Base-by-base conservation (phyloP, 2,329 filamentous ascomycete species). In the Dothiorella sarmentorum region DNA sequence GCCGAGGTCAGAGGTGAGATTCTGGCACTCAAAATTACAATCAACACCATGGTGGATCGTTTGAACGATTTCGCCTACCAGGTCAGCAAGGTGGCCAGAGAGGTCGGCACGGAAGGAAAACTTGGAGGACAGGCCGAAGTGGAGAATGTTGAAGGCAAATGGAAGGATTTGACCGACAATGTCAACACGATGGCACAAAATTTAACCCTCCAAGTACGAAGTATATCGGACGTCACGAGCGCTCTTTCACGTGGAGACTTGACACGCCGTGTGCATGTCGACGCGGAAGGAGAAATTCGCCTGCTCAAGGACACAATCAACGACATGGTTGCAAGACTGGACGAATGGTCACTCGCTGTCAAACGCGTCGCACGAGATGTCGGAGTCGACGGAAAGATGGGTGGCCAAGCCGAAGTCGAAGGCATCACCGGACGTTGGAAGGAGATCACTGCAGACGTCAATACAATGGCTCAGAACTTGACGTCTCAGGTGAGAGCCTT, bases 401-500 rank as follows among this genome's bases (percentile, higher is more conserved):
- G 93, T 67, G 93, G 93, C 17, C 94, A 99, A 73, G 94, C 93
- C 61, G 92, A 97, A 71, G 90, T 97, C 52, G 90, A 91, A 64
- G 92, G 92, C 60, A 87, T 97, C 60, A 91, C 92, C 66, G 93
- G 93, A 63, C 86, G 92, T 57, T 99, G 93, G 94, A 97, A 96
- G 71, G 93, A 99, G 73, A 97, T 99, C 67, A 97, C 94, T 0
- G 93, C 91, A 56, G 91, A 96, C 70, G 91, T 96, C 73, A 96
- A 96, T 73, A 96, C 90, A 49, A 96, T 96, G 91, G 78, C 77
- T 29, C 81, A 88, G 67, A 89, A 89, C 63, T 74, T 96, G 78
- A 97, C 93, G 3, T 94, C 93, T 0, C 94, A 99, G 83, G 94
- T 99, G 67, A 88, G 94, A 66, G 94, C 94, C 35, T 99, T 99